Base-by-base conservation (phyloP, 1,284 basidiomycete species). In the Coriolopsis trogii region DNA sequence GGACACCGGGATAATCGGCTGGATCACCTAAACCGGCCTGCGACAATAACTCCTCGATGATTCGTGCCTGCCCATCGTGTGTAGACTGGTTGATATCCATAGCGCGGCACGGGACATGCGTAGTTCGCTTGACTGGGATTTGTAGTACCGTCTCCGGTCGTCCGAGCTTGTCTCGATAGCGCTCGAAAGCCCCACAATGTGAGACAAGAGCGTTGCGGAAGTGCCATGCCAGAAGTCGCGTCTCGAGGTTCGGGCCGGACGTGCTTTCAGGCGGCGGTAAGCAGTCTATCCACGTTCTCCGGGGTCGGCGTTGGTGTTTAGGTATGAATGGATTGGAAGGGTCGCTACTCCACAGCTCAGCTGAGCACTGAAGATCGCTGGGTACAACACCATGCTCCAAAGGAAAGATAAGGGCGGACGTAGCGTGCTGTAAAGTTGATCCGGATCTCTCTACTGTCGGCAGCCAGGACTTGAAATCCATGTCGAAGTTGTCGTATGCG, bases 401-500 rank as follows among this genome's bases (percentile, higher is more conserved):
- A 16, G 44, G 43, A 36, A 70, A 49, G 2, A 67, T 23, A 4
- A 59, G 47, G 2, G 55, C 67, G 1, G 68, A 68, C 20, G 70
- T 71, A 0, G 67, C 40, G 51, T 70, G 67, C 24, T 53, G 55
- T 3, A 68, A 46, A 2, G 54, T 49, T 2, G 41, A 46, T 1
- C 16, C n/a, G 2, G 55, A 28, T 36, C 59, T 59, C 28, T 67
- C 62, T 1, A 64, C 41, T 1, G 64, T 68, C 4, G 64, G 64
- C 10, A 60, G 43, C 1, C 42, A 41, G 4, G 24, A 24, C 31
- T 68, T 63, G 15, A 68, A 40, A n/a, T 65, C 55, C 9, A 70
- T 44, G 39, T 71, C 68, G 49, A 70, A 63, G 41, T 71, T 71
- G 53, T 71, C 64, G 39, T 69, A 71, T 13, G 60, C 65, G 40